These are phyloP conservation scores for Articulospora tetracladia DNA, from an alignment of 495 filamentous ascomycete species.

Conservation along the genomic window DNA sequence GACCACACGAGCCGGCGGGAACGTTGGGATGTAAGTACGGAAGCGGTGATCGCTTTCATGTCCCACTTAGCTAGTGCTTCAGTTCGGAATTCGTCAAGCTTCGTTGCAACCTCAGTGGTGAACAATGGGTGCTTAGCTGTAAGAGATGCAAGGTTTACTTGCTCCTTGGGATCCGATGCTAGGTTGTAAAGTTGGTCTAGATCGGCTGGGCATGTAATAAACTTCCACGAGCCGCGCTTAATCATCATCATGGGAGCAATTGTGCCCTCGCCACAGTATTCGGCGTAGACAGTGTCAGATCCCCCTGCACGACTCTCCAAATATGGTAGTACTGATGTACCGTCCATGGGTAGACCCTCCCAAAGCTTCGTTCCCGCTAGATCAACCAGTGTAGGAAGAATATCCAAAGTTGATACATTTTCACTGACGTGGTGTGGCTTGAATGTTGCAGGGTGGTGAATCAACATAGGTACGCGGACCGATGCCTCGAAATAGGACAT, in stretches of 20 bases:
- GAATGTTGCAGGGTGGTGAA: conserved; percentile 67
- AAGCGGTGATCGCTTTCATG: conserved; percentile 61
- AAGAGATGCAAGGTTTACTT: conserved; percentile 59
- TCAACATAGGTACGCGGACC: conserved; percentile 75
- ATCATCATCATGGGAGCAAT: conserved; percentile 90
- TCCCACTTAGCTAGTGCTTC: conserved; percentile 72
- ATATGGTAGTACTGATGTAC: conserved; percentile 67
- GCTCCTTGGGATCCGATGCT: conserved; percentile 65
- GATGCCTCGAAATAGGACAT: conserved; percentile 88
- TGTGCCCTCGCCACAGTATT: conserved; percentile 88
- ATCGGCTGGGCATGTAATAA: conserved; percentile 74
- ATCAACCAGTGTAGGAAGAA: conserved; percentile 79
- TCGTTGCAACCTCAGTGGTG: conserved; percentile 14
- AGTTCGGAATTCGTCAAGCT: conserved; percentile 56
- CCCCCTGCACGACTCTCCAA: conserved; percentile 44
- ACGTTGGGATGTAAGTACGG: conserved; percentile 69
- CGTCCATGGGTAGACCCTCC: conserved; percentile 69
- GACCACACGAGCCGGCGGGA: conserved; percentile 67
- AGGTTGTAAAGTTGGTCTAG: conserved; percentile 77
- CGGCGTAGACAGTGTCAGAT: conserved; percentile 74
- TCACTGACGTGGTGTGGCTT: conserved; percentile 61
- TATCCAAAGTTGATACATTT: conserved; percentile 82
- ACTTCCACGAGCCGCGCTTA: conserved; percentile 76
- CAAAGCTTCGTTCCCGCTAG: conserved; percentile 64
- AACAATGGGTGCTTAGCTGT: conserved; percentile 17